Conservation (phyloP, 2,329 filamentous ascomycete genomes). For the Penicillium psychrosexuale region DNA sequence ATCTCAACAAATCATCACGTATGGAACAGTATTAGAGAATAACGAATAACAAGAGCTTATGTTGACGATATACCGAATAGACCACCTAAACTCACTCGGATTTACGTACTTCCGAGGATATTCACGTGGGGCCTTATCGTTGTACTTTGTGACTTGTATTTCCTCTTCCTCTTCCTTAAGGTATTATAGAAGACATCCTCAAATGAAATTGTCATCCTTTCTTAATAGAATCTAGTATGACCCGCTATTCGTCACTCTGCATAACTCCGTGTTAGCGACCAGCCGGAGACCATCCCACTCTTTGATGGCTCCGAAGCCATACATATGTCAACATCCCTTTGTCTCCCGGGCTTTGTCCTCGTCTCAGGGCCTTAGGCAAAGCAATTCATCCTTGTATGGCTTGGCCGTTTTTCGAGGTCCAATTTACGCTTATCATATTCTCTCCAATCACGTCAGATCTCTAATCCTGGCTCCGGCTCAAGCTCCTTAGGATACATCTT, state of each 20-base stretch:
- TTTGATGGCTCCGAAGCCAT: not conserved
- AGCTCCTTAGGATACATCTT: slow-evolving; percentile 1
- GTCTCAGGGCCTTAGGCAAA: not conserved
- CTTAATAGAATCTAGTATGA: not conserved
- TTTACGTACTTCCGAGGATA: slow-evolving; percentile 28
- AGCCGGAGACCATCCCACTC: slow-evolving; percentile 2
- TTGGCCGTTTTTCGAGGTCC: not conserved
- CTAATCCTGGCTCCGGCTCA: not conserved
- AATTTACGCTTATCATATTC: not conserved
- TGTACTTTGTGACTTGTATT: not conserved
- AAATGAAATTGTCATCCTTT: not conserved
- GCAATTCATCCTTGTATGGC: not conserved
- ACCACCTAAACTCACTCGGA: slow-evolving; percentile 36
- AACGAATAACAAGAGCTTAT: slow-evolving; percentile 6
- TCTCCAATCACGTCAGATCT: slow-evolving; percentile 1
- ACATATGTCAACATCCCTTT: not conserved
- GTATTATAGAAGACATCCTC: not conserved
- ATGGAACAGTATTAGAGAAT: not conserved
- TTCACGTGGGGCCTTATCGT: slow-evolving; percentile 16
- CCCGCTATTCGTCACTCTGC: not conserved
- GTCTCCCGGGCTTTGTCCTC: not conserved
- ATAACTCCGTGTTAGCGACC: slow-evolving; percentile 6
- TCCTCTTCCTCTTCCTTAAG: not conserved
- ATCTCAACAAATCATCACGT: slow-evolving; percentile 2
- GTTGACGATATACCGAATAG: slow-evolving; percentile 31